A percentile compares a stretch with the other conserved stretches of the same genome.
These are phyloP conservation scores for Glycyrrhiza uralensis DNA, from an alignment of 306 rosid species.

Conservation along the genomic window DNA sequence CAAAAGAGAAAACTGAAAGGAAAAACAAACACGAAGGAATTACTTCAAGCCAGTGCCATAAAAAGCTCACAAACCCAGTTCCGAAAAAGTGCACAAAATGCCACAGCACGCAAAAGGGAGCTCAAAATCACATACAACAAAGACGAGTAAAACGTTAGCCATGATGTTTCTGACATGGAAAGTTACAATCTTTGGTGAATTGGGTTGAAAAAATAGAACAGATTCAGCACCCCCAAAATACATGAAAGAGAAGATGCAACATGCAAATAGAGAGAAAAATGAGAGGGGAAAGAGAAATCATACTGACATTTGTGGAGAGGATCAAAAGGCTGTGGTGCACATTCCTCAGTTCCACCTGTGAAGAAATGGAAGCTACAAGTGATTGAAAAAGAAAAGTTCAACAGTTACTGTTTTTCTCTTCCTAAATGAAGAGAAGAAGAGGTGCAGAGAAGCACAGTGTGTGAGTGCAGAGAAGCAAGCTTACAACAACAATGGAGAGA, in stretches of 20 bases:
- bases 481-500: conserved; percentile 18
- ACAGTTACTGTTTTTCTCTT: conserved; percentile 6
- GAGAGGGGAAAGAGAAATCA: conserved; percentile 15
- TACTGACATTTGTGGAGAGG: conserved; percentile 35
- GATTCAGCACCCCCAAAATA: conserved; percentile 17
- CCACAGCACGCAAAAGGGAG: conserved; percentile 4
- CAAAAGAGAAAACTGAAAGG: not conserved
- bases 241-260: conserved; percentile 20
- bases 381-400: conserved; percentile 21
- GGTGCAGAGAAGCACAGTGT: conserved; percentile 29
- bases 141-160: not conserved
- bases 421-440: conserved; percentile 22
- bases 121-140: not conserved
- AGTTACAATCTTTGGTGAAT: conserved; percentile 15
- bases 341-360: conserved; percentile 21
- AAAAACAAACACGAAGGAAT: not conserved
- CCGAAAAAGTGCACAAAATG: conserved; percentile 17
- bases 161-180: not conserved
- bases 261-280: not conserved
- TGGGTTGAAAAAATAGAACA: not conserved
- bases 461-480: conserved; percentile 24
- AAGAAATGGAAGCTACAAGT: conserved; percentile 31
- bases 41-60: conserved; percentile 47
- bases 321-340: conserved; percentile 23
- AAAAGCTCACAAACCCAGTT: conserved; percentile 29